These are phyloP conservation scores for Schizophyllum amplum DNA, from an alignment of 1,284 basidiomycete genomes.

Conservation along the genomic window DNA sequence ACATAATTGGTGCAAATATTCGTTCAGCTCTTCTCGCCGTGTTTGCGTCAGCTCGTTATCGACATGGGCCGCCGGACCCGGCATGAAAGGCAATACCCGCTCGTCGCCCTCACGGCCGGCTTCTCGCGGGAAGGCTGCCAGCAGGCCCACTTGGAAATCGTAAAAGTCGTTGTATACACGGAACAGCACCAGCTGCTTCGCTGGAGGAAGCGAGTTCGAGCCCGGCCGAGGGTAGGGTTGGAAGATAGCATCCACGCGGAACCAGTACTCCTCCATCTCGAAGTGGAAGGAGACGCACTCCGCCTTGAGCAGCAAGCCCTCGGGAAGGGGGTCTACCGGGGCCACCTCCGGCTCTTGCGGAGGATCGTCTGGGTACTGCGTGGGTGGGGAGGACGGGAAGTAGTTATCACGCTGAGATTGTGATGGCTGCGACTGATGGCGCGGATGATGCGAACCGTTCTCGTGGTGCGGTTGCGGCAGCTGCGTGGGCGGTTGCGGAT, in stretches of 20 bases:
- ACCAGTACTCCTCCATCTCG: constrained; percentile 97
- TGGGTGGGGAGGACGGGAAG: constrained; percentile 16
- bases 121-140: constrained; percentile 83
- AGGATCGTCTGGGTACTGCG: constrained; percentile 13
- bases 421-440: not conserved
- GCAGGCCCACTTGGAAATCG: constrained; percentile 89
- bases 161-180: constrained; percentile 98
- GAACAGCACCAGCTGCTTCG: constrained; percentile 85
- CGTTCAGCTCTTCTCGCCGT: constrained; percentile 79
- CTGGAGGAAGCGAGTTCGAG: constrained; percentile 46
- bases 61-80: constrained; percentile 81
- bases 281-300: constrained; percentile 94
- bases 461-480: constrained; percentile 7
- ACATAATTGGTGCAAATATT: constrained; percentile 81
- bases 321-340: constrained; percentile 27
- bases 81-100: constrained; percentile 92
- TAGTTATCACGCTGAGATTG: not conserved
- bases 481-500: constrained; percentile 18
- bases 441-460: not conserved
- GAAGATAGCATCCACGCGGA: constrained; percentile 86
- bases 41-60: constrained; percentile 83
- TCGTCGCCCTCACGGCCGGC: constrained; percentile 67
- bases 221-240: constrained; percentile 66
- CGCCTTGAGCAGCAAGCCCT: constrained; percentile 83
- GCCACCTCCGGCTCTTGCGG: constrained; percentile 28